These are phyloP conservation scores for Xylaria palmicola DNA, from an alignment of 495 filamentous ascomycete genomes.

Conservation along the genomic window DNA sequence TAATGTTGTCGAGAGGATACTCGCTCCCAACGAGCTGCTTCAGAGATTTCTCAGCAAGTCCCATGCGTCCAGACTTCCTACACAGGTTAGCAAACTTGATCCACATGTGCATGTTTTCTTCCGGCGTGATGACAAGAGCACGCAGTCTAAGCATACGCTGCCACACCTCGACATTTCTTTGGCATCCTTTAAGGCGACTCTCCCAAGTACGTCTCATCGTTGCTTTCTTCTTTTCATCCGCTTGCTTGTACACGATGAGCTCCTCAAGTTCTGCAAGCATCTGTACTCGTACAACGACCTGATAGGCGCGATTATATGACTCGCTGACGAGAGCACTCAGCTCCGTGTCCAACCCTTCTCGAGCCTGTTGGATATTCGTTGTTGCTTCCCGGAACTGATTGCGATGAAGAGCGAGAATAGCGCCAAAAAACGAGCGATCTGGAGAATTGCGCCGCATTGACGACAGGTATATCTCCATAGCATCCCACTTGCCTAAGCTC, in stretches of 20 bases:
- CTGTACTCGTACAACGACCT: constrained; percentile 92
- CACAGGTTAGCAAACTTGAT: constrained; percentile 99
- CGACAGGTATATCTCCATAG: constrained; percentile 93
- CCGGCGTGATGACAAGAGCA: constrained; percentile 83
- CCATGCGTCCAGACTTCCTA: constrained; percentile 90
- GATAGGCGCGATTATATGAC: constrained; percentile 94
- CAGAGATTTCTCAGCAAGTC: constrained; percentile 94
- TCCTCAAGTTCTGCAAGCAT: constrained; percentile 99
- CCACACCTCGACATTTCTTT: constrained; percentile 97
- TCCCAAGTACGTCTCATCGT: constrained; percentile 95
- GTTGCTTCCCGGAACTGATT: constrained; percentile 90
- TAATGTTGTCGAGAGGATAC: constrained; percentile 61
- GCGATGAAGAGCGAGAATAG: constrained; percentile 87
- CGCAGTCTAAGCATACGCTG: constrained; percentile 95
- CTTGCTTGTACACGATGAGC: constrained; percentile 96
- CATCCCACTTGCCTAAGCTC: constrained; percentile 93
- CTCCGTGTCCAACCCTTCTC: constrained; percentile 92
- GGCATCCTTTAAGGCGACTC: constrained; percentile 87
- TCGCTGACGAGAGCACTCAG: constrained; percentile 92
- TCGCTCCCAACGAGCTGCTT: constrained; percentile 63
- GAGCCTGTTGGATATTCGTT: constrained; percentile 81
- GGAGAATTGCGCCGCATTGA: constrained; percentile 93
- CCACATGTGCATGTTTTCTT: constrained; percentile 96
- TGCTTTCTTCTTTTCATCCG: constrained; percentile 80
- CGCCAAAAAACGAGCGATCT: constrained; percentile 95